Base-by-base conservation (phyloP, 2,329 filamentous ascomycete genomes). In the Leptographium galeiforme region DNA sequence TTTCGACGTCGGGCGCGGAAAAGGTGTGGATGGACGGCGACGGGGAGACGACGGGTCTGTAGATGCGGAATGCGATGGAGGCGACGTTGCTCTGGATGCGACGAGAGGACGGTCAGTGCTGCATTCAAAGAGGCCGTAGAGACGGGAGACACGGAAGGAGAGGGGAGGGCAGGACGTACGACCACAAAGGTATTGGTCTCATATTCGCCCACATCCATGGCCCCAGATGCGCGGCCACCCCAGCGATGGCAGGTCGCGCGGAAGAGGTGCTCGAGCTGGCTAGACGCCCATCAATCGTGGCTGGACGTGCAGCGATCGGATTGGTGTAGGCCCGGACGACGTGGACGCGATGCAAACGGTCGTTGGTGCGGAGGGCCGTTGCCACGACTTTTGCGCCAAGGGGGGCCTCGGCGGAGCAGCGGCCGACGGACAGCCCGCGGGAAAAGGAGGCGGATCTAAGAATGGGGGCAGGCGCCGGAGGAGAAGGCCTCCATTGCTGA, bases 141-240 rank as follows among this genome's bases (percentile, higher is more conserved):
- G 33, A 14, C 48, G 68, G n/a, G 36, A 39, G 19, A 34, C 10
- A 32, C 38, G 41, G 10, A 47, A 25, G 12, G 30, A n/a, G 19
- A 14, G 48, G 32, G 43, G 13, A 50, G 46, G 10, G 45, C 34
- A 44, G 43, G 39, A 69, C 75, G 62, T 60, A 81, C 78, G 69
- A 81, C 72, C 62, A 78, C 68, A 61, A 82, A 67, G 57, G 72
- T 73, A 68, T 82, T 82, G 63, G 78, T 82, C 63, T 79, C 77
- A 67, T 79, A 80, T 68, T 81, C 78, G 59, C 76, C 75, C 66
- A 75, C 74, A 67, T 82, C 78, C 78, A 82, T 82, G 63, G 54
- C 57, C 55, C 48, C 55, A 53, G 48, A 53, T 54, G 49, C 52
- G 53, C 43, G 54, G 55, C 50, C 51, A 48, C 52, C 43, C 45